Evolutionary conservation across 805 yeast genomes (phyloP).

Genomic region (Millerozyma miso): DNA sequence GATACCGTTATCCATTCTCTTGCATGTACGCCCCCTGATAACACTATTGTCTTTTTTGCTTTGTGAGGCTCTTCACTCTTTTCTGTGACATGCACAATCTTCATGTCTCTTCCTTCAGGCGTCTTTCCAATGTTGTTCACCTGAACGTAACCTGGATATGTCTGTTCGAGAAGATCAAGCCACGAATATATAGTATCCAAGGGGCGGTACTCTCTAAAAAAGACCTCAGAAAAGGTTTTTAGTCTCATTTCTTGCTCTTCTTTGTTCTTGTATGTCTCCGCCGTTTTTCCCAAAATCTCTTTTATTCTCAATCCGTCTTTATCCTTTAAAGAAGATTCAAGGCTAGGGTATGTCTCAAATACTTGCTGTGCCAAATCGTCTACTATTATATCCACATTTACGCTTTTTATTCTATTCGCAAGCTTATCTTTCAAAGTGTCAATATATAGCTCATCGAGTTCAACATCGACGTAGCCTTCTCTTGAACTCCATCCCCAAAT

Average conservation of each 20-base stretch:
- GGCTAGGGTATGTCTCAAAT: conserved; percentile 49
- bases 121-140: conserved; percentile 73
- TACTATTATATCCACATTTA: conserved; percentile 41
- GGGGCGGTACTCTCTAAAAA: conserved; percentile 68
- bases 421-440: conserved; percentile 15
- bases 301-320: background rate
- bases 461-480: conserved; percentile 13
- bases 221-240: conserved; percentile 41
- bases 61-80: conserved; percentile 38
- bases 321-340: too few species aligned
- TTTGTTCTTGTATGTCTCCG: too few species aligned
- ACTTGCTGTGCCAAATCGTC: conserved; percentile 56
- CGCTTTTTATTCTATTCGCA: conserved; percentile 12
- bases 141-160: conserved; percentile 61
- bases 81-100: conserved; percentile 57
- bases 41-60: conserved; percentile 59
- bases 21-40: conserved; percentile 85
- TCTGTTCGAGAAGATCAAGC: conserved; percentile 56
- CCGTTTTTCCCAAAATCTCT: background rate
- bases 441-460: conserved; percentile 19
- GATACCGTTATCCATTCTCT: conserved; percentile 85
- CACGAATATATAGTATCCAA: conserved; percentile 67
- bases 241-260: conserved; percentile 6
- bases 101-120: conserved; percentile 66
- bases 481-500: conserved; percentile 47